Evolutionary conservation across 2,329 filamentous ascomycete species (phyloP).

Genomic region (Cryphonectria parasitica): DNA sequence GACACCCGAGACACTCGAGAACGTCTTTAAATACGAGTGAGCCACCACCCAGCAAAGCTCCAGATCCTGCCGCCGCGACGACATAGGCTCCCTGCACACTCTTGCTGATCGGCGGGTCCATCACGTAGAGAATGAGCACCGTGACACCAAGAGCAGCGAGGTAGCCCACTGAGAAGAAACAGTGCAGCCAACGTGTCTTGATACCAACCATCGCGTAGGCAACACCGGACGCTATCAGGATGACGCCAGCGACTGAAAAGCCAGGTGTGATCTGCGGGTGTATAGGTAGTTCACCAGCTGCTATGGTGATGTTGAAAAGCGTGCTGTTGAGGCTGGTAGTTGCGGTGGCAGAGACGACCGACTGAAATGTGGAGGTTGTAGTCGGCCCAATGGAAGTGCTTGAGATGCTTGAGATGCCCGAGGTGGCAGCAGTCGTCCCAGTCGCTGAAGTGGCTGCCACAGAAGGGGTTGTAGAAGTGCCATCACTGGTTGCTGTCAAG

Average conservation of each 20-base stretch:
- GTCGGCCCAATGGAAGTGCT: neutral
- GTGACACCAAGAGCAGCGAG: conserved; percentile 73
- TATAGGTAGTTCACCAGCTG: conserved; percentile 67
- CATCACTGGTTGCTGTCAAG: conserved; percentile 12
- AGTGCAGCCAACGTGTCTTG: conserved; percentile 78
- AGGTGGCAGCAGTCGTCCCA: neutral
- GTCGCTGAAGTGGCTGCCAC: conserved; percentile 8
- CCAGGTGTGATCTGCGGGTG: conserved; percentile 77
- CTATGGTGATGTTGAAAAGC: conserved; percentile 42
- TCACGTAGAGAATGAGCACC: conserved; percentile 86
- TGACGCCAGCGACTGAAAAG: conserved; percentile 75
- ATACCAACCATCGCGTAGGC: conserved; percentile 78
- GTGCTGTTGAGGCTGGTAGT: conserved; percentile 19
- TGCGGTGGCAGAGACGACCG: conserved; percentile 13
- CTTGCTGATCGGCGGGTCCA: conserved; percentile 74
- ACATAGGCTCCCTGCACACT: conserved; percentile 86
- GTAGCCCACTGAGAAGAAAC: conserved; percentile 79
- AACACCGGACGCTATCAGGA: conserved; percentile 75
- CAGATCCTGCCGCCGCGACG: conserved; percentile 74
- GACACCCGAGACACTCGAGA: conserved; percentile 78
- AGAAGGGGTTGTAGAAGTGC: conserved; percentile 16
- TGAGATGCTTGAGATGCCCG: neutral
- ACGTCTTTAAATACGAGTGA: conserved; percentile 82
- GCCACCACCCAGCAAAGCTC: conserved; percentile 72
- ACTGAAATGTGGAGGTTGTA: neutral